These are phyloP conservation scores for Leccinum pachyderme DNA, from an alignment of 1,284 basidiomycete genomes.

Conservation along the genomic window DNA sequence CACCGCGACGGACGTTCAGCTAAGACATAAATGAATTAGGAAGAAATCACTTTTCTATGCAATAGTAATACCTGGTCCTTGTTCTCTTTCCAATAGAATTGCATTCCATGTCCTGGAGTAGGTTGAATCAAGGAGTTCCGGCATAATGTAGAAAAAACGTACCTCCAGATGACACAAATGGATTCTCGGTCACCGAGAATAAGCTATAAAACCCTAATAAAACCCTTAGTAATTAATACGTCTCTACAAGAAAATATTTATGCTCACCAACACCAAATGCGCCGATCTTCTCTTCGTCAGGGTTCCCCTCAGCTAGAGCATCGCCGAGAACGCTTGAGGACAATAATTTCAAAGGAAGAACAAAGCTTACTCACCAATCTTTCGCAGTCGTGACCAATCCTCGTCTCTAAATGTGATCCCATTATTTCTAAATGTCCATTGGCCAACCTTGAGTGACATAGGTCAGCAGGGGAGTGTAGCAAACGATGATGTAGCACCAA, in stretches of 20 bases:
- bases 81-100: slow-evolving; percentile 95
- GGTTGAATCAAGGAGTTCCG: not conserved
- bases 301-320: slow-evolving; percentile 73
- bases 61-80: slow-evolving; percentile 64
- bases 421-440: slow-evolving; percentile 87
- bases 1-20: slow-evolving; percentile 78
- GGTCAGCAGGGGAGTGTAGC: slow-evolving; percentile 11
- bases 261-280: slow-evolving; percentile 78
- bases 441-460: slow-evolving; percentile 48
- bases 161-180: slow-evolving; percentile 89
- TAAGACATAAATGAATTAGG: slow-evolving; percentile 27
- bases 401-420: slow-evolving; percentile 79
- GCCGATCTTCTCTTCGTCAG: slow-evolving; percentile 83
- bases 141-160: slow-evolving; percentile 8
- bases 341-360: not conserved
- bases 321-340: not conserved
- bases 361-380: slow-evolving; percentile 59
- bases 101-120: slow-evolving; percentile 80
- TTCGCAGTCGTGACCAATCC: slow-evolving; percentile 88
- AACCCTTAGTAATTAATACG: not conserved
- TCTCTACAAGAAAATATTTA: not conserved
- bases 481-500: slow-evolving; percentile 7
- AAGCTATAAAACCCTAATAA: slow-evolving; percentile 71
- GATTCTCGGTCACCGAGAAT: slow-evolving; percentile 88
- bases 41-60: not conserved